A percentile compares a stretch with the other conserved stretches of the same genome.
phyloP scores from a whole-genome alignment of 352 stramenopile species.

The Phytophthora tentaculata region DNA sequence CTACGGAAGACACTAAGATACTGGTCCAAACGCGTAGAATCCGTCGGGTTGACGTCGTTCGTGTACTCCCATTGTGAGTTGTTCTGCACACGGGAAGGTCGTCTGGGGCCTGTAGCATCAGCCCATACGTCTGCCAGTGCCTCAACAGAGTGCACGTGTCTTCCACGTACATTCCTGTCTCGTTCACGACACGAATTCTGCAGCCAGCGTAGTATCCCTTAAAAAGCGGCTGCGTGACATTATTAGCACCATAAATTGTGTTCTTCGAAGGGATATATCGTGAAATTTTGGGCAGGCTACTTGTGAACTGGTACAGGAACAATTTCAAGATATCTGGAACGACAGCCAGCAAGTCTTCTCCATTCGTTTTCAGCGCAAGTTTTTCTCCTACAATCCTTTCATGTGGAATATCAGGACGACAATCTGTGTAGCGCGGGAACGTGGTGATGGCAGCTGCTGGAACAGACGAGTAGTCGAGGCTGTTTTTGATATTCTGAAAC shows the following conservation, averaged over 20 bases:
- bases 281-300: neutral
- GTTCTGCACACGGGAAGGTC: slow-evolving; percentile 25
- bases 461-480: slow-evolving; percentile 37
- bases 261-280: slow-evolving; percentile 11
- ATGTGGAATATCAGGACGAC: slow-evolving; percentile 15
- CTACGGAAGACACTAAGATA: slow-evolving; percentile 11
- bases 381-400: slow-evolving; percentile 23
- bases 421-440: slow-evolving; percentile 37
- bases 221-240: slow-evolving; percentile 32
- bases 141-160: slow-evolving; percentile 2
- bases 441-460: slow-evolving; percentile 35
- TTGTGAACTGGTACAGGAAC: neutral
- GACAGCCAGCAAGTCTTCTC: slow-evolving; percentile 22
- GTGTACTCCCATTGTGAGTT: slow-evolving; percentile 21
- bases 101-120: slow-evolving; percentile 17
- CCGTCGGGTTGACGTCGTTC: neutral
- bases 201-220: slow-evolving; percentile 32
- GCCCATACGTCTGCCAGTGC: slow-evolving; percentile 20
- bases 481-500: slow-evolving; percentile 34
- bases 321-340: slow-evolving; percentile 19
- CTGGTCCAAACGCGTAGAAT: slow-evolving; percentile 8
- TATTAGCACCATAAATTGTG: slow-evolving; percentile 28
- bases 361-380: slow-evolving; percentile 18
- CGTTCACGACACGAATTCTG: slow-evolving; percentile 16
- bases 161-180: slow-evolving; percentile 21